Evolutionary conservation across 2,329 filamentous ascomycete species (phyloP), one percentile per base, ranked within the genome.

Genomic region (Taxawa tesnikishii): DNA sequence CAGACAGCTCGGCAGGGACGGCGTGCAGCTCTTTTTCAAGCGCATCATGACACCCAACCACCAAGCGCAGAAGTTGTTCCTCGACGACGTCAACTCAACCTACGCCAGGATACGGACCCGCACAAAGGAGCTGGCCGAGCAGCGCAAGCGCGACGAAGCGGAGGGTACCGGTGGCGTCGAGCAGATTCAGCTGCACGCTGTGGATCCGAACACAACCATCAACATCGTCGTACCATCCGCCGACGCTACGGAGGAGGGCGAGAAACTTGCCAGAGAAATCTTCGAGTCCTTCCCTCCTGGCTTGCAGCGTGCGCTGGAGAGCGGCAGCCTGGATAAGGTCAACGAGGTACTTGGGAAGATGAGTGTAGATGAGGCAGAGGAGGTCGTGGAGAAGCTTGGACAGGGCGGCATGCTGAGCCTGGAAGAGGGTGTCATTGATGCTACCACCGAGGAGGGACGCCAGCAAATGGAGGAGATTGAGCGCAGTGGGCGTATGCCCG

Each of bases 131-230:
- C 79, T 94, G 41, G 66, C 64, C 25, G 72, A 71, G 40, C 67
- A 79, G 44, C 58, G 65, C n/a, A 53, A 49, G 2, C 48, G 54
- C 36, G 60, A 43, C 12, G 46, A 67, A 27, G 66, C 62, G 5
- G 65, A 64, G 13, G 63, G 63, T 6, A 59, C 59, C 2, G 73
- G 68, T 15, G 83, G 79, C 13, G 80, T 93, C 7, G 90, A 98
- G 62, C 88, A 94, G 58, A 98, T 98, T 45, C 92, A 98, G 59
- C 70, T 98, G 28, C 90, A 98, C 53, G 88, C 90, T 10, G 87
- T 98, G n/a, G 85, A 94, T 54, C 87, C 87, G 0, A 81, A 81
- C 33, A 94, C 87, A 1, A 76, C 79, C 36, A 94, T 96, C 54
- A 82, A 81, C 53, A 94, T 96, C 58, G 70, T 62, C 33, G 79